A percentile compares a stretch with the other conserved stretches of the same genome.
Conservation (phyloP, 75 land plant genomes). For the Cunninghamia lanceolata region DNA sequence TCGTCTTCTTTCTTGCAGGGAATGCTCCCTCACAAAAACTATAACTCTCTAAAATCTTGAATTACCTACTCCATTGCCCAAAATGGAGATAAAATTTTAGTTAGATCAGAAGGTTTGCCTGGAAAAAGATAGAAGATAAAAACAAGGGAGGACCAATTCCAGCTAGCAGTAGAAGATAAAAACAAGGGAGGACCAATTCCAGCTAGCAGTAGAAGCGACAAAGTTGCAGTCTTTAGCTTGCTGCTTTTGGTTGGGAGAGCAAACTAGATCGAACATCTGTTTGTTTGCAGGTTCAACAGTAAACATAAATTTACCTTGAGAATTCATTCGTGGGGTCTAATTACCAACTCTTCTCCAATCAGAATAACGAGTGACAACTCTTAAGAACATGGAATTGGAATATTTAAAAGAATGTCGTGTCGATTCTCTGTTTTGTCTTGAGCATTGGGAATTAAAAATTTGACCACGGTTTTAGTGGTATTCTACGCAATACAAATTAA, state of each 20-base stretch:
- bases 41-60: neutral
- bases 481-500: neutral
- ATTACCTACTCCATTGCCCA: neutral
- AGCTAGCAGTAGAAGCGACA: constrained; percentile 2
- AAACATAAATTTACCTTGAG: neutral
- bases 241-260: neutral
- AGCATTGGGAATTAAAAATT: neutral
- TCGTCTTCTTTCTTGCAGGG: neutral
- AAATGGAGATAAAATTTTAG: neutral
- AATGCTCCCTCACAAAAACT: neutral
- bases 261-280: neutral
- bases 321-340: neutral
- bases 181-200: neutral
- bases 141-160: too few relatives aligned
- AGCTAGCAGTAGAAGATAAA: too few relatives aligned
- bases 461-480: neutral
- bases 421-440: neutral
- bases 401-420: neutral
- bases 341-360: constrained; percentile 2
- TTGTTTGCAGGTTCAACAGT: neutral
- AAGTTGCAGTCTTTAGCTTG: neutral
- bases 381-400: neutral
- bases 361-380: neutral
- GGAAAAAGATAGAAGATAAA: neutral
- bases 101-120: neutral